phyloP scores from a whole-genome alignment of 2,329 filamentous ascomycete species.

The Calycina herbarum region DNA sequence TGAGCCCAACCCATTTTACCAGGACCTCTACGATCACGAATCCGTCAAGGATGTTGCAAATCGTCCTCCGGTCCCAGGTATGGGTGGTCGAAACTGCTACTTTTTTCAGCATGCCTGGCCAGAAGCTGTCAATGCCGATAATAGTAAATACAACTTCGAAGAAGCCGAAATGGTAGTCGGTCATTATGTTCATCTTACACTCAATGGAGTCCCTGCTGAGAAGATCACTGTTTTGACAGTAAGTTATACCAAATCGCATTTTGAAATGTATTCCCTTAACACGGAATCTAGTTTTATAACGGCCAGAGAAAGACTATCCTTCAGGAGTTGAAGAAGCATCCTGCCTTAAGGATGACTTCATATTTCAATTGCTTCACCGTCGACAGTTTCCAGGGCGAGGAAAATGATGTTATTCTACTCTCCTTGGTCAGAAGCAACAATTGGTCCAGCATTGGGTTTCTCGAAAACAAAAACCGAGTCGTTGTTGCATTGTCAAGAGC shows the following conservation, averaged over 20 bases:
- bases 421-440: constrained; percentile 75
- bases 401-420: constrained; percentile 80
- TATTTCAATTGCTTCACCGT: constrained; percentile 70
- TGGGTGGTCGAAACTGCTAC: constrained; percentile 59
- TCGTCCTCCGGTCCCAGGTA: constrained; percentile 57
- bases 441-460: constrained; percentile 65
- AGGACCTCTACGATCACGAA: constrained; percentile 55
- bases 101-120: constrained; percentile 66
- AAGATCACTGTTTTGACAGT: constrained; percentile 75
- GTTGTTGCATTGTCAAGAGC: constrained; percentile 68
- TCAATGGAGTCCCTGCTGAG: constrained; percentile 59
- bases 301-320: constrained; percentile 72
- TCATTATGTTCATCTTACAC: constrained; percentile 70
- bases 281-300: constrained; percentile 66
- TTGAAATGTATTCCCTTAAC: background rate
- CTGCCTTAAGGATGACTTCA: constrained; percentile 39
- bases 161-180: constrained; percentile 77
- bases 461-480: constrained; percentile 60
- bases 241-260: background rate
- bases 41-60: constrained; percentile 53
- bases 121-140: constrained; percentile 62
- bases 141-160: constrained; percentile 65
- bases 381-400: constrained; percentile 88
- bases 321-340: constrained; percentile 43
- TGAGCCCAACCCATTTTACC: constrained; percentile 55